Percentiles rank a stretch among this genome's conserved stretches.
These are phyloP conservation scores for Orbilia ellipsospora DNA, from an alignment of 2,329 filamentous ascomycete species.

Conservation along the genomic window DNA sequence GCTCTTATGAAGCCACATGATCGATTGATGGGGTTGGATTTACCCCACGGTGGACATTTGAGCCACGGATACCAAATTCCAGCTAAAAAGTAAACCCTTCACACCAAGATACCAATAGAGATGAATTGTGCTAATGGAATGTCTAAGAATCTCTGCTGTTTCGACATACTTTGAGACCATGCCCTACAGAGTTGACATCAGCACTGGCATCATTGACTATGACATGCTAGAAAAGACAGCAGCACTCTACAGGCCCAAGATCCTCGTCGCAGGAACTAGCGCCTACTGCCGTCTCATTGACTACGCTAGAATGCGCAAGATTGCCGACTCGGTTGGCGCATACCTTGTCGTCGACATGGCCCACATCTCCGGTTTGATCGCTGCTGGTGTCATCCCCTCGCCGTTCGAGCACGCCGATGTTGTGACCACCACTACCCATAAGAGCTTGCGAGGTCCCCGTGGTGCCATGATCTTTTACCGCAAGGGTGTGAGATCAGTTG, in stretches of 20 bases:
- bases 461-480: slow-evolving; percentile 99
- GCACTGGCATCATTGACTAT: slow-evolving; percentile 97
- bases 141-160: slow-evolving; percentile 83
- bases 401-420: slow-evolving; percentile 94
- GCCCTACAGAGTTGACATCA: slow-evolving; percentile 88
- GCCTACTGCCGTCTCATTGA: slow-evolving; percentile 98
- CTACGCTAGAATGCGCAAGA: slow-evolving; percentile 94
- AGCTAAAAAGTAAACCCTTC: slow-evolving; percentile 75
- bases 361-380: slow-evolving; percentile 95
- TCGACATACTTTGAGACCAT: slow-evolving; percentile 99
- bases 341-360: slow-evolving; percentile 99
- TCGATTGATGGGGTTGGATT: slow-evolving; percentile 94
- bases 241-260: slow-evolving; percentile 91
- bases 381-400: slow-evolving; percentile 89
- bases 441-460: slow-evolving; percentile 95
- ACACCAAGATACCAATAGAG: background rate
- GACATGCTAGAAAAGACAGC: slow-evolving; percentile 90
- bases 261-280: slow-evolving; percentile 94
- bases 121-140: slow-evolving; percentile 46
- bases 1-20: slow-evolving; percentile 96
- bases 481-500: slow-evolving; percentile 89
- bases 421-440: slow-evolving; percentile 98
- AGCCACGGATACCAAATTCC: slow-evolving; percentile 98
- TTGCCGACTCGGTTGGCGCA: slow-evolving; percentile 90
- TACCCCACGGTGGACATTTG: slow-evolving; percentile 93